These are phyloP conservation scores for Conidiobolus incongruus DNA, from an alignment of 371 early-diverging fungal species.

Conservation along the genomic window DNA sequence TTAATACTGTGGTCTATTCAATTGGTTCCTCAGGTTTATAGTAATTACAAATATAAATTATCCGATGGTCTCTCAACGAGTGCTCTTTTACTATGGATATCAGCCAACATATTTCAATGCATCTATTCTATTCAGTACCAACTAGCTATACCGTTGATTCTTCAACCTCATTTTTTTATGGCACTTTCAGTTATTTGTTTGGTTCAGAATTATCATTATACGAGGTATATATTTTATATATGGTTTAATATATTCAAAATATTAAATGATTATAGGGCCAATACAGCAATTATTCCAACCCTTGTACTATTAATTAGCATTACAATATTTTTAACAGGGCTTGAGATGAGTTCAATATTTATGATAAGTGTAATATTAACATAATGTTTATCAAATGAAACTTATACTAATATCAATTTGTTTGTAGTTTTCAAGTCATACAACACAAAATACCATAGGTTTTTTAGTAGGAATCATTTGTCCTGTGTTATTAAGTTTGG, in stretches of 20 bases:
- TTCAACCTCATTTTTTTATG: slow-evolving; percentile 27
- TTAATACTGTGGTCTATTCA: slow-evolving; percentile 33
- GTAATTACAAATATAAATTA: slow-evolving; percentile 9
- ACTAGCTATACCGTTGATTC: slow-evolving; percentile 20
- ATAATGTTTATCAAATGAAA: slow-evolving; percentile 4
- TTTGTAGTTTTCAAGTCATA: slow-evolving; percentile 7
- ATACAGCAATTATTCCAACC: background rate
- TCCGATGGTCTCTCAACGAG: slow-evolving; percentile 19
- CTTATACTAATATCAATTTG: background rate
- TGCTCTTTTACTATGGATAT: slow-evolving; percentile 22
- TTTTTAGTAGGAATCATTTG: slow-evolving; percentile 19
- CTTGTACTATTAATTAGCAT: background rate
- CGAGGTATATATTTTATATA: slow-evolving; percentile 5
- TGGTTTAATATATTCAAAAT: background rate
- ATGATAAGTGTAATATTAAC: slow-evolving; percentile 4
- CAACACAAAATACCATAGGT: slow-evolving; percentile 9
- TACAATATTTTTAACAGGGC: background rate
- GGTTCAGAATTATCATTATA: slow-evolving; percentile 20
- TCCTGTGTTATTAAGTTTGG: slow-evolving; percentile 13
- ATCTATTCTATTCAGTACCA: slow-evolving; percentile 19
- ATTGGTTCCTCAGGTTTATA: slow-evolving; percentile 21
- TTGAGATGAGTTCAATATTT: background rate
- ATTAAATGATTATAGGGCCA: background rate
- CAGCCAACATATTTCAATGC: slow-evolving; percentile 17
- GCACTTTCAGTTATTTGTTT: slow-evolving; percentile 14